Conservation (phyloP, 352 stramenopile genomes). For the Phytophthora citrophthora region DNA sequence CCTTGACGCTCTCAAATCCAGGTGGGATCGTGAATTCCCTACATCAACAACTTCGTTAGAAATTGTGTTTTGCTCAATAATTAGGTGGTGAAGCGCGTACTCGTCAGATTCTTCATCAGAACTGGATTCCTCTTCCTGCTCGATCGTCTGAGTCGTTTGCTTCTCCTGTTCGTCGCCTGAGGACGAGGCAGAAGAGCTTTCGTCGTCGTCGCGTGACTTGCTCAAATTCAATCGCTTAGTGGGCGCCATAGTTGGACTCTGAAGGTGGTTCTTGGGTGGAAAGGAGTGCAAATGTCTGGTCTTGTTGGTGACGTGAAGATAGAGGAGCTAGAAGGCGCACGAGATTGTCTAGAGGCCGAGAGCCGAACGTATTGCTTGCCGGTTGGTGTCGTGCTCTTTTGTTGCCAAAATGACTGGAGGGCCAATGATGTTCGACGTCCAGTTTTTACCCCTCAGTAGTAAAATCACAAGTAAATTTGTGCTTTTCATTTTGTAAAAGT, state of each 20-base stretch:
- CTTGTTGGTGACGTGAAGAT: conserved; percentile 1
- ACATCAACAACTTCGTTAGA: conserved; percentile 18
- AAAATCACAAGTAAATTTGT: neutral
- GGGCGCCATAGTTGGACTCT: conserved; percentile 45
- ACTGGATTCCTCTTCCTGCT: conserved; percentile 41
- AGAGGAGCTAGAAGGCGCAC: neutral
- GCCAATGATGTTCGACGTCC: conserved; percentile 12
- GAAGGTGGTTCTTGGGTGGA: conserved; percentile 6
- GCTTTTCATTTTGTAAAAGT: neutral
- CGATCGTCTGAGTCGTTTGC: conserved; percentile 7
- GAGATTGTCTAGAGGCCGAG: conserved; percentile 7
- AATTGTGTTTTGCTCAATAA: neutral
- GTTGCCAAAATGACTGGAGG: conserved; percentile 31
- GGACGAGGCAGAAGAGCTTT: conserved; percentile 47
- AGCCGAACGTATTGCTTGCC: conserved; percentile 1
- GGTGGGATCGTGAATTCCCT: conserved; percentile 86
- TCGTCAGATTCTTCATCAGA: conserved; percentile 64
- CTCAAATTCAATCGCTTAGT: conserved; percentile 74
- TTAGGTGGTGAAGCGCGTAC: conserved; percentile 23
- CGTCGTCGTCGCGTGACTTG: conserved; percentile 41
- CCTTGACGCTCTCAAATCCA: conserved; percentile 70
- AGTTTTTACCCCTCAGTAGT: neutral
- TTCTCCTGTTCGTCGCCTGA: conserved; percentile 45
- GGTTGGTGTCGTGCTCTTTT: conserved; percentile 2
- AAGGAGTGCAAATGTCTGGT: conserved; percentile 6